phyloP scores from a whole-genome alignment of 768 basidiomycete genomes.

The Paxillus ammoniavirescens region DNA sequence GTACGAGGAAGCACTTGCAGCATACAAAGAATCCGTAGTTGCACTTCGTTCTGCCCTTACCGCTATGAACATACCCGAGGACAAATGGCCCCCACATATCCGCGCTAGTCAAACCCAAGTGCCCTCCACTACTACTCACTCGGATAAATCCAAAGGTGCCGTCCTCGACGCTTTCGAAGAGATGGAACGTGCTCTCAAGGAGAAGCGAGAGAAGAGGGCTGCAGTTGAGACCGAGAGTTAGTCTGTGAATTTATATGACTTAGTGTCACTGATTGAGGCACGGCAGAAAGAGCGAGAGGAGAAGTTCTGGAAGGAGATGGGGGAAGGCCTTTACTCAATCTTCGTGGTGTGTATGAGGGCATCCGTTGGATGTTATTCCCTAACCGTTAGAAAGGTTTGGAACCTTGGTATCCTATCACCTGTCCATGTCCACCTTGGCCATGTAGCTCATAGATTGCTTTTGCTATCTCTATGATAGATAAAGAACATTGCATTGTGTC shows the following conservation, averaged over 20 bases:
- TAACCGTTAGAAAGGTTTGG: constrained; percentile 31
- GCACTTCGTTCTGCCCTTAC: constrained; percentile 50
- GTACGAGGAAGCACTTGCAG: constrained; percentile 69
- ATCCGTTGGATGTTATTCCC: constrained; percentile 52
- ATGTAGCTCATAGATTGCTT: too few species aligned
- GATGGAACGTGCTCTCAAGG: constrained; percentile 56
- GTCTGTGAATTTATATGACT: constrained; percentile 28
- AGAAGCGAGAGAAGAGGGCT: constrained; percentile 39
- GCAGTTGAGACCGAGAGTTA: constrained; percentile 36
- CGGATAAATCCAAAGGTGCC: constrained; percentile 27
- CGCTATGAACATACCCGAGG: constrained; percentile 46
- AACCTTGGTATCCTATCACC: not conserved
- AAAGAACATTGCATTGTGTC: too few species aligned
- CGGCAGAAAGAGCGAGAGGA: constrained; percentile 18
- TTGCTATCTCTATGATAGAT: too few species aligned
- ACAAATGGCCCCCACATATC: constrained; percentile 65
- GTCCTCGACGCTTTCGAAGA: constrained; percentile 70
- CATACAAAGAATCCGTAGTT: constrained; percentile 56
- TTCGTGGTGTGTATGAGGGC: constrained; percentile 40
- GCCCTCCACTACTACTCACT: not conserved
- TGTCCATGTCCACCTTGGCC: too few species aligned
- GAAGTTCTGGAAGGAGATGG: constrained; percentile 16
- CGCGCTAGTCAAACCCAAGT: constrained; percentile 17
- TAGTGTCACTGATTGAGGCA: constrained; percentile 9
- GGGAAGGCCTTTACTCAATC: constrained; percentile 10